Base-by-base conservation (phyloP, 495 filamentous ascomycete genomes). In the Daldinia decipiens region DNA sequence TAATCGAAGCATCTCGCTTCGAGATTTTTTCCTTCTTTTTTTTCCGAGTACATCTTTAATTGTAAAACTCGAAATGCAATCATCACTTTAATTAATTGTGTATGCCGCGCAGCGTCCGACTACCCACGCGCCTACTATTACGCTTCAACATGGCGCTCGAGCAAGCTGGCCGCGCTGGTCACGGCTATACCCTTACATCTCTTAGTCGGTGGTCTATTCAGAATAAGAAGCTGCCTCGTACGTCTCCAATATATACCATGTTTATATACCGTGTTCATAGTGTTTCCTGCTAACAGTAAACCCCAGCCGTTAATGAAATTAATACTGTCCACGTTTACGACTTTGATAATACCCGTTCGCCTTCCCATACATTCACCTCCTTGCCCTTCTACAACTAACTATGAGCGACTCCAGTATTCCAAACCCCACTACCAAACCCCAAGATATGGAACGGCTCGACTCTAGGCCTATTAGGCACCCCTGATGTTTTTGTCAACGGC, bases 261-360 rank as follows among this genome's bases (percentile, higher is more conserved):
- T 39, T 36, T 2, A 19, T 55, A 27, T 21, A 5, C 32, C 50
- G 3, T 12, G 19, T 39, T 36, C 3, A 19, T 55, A 27, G 5
- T 29, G 17, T 27, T 36, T 58, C 75, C 54, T 67, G 29, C 62
- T 70, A 40, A 71, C 51, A 24, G 47, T 36, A 29, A 3, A 26
- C 6, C 59, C 5, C 65, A 90, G 88, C 85, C 61, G 82, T 88
- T 19, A 84, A 90, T 19, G 83, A 86, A 72, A 90, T 98, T 74
- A 92, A 87, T 76, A 77, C 87, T 6, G 88, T 99, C 58, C 95
- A 99, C 77, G 86, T 99, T 64, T 99, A 98, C 82, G 95, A 99
- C 80, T 99, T 99, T 77, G 95, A 99, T 77, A 98, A 99, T 74
- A 99, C 95, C 40, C 82, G 93, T 96, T 84, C 79, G 88, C 73